Base-by-base conservation (phyloP, 768 basidiomycete species). In the Leccinum subtestaceum region DNA sequence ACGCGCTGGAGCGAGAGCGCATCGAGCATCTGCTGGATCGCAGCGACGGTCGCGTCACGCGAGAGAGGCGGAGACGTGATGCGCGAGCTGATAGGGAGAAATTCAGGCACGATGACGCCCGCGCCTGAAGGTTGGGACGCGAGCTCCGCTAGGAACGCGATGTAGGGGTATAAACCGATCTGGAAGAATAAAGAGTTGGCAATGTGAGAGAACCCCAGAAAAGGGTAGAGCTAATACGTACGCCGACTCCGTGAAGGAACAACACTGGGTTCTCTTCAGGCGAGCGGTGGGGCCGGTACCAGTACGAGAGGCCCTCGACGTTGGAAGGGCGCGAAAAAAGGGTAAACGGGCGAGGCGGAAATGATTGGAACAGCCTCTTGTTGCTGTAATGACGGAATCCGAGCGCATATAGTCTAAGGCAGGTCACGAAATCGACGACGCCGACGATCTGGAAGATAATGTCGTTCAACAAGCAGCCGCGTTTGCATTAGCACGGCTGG, bases 171-270 rank as follows among this genome's bases (percentile, higher is more conserved):
- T 45, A 88, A 70, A 32, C 87, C 87, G 56, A 89, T 85, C 86
- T 87, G 60, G 23, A 3, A 43, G 10, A 19, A 43, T 5, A n/a
- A 11, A n/a, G 7, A 5, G 12, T 23, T 61, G 13, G 45, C 32
- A 3, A 36, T 55, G 32, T 6, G 17, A 7, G 31, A 12, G 19
- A 46, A 36, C 1, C 6, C 23, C 1, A 17, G 29, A 32, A 19
- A 3, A 23, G 17, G 43, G 9, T 9, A 13, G 6, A 10, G 23
- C 8, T 15, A 31, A 17, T 21, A 58, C 64, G n/a, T 70, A 86
- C 84, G 10, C 87, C 87, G n/a, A 88, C 82, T 10, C 87, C 87
- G 56, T 89, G 87, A 1, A 89, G 63, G 64, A 88, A 86, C n/a
- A 88, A 67, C 10, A 89, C 70, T 0, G 86, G 84, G 9, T 74